Conservation (phyloP, 768 basidiomycete genomes). For the Trichaptum fuscoviolaceum region DNA sequence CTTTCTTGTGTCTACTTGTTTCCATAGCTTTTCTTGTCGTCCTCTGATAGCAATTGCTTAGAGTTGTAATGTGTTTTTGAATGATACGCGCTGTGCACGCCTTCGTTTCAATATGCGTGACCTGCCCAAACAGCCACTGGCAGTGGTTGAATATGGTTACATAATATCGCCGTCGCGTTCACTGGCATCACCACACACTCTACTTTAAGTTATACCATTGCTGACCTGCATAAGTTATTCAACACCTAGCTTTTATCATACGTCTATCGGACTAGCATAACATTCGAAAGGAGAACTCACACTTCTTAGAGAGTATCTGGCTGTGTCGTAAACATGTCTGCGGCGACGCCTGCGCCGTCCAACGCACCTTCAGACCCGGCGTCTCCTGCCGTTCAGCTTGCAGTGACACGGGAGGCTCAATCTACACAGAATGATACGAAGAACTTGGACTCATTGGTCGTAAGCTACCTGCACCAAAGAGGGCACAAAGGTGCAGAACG, state of each 20-base stretch:
- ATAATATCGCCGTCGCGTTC: neutral
- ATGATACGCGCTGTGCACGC: neutral
- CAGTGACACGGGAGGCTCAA: constrained; percentile 36
- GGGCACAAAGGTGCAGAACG: constrained; percentile 43
- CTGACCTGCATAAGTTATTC: too few relatives aligned
- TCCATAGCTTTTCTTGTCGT: neutral
- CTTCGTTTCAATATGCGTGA: neutral
- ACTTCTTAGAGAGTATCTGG: neutral
- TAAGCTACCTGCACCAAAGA: constrained; percentile 44
- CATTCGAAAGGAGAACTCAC: too few relatives aligned
- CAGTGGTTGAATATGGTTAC: neutral
- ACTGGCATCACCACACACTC: too few relatives aligned
- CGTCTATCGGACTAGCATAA: too few relatives aligned
- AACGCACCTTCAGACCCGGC: constrained; percentile 33
- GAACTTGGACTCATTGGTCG: constrained; percentile 34
- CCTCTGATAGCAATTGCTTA: neutral
- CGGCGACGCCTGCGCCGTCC: constrained; percentile 46
- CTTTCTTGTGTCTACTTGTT: neutral
- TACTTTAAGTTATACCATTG: too few relatives aligned
- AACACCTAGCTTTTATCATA: too few relatives aligned
- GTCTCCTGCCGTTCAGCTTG: constrained; percentile 30
- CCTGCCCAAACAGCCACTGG: neutral
- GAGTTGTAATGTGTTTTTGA: neutral
- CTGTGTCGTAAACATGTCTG: constrained; percentile 32
- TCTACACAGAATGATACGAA: constrained; percentile 26